These are phyloP conservation scores for Daphne laureola DNA, from an alignment of 441 rosid genomes.

Conservation along the genomic window DNA sequence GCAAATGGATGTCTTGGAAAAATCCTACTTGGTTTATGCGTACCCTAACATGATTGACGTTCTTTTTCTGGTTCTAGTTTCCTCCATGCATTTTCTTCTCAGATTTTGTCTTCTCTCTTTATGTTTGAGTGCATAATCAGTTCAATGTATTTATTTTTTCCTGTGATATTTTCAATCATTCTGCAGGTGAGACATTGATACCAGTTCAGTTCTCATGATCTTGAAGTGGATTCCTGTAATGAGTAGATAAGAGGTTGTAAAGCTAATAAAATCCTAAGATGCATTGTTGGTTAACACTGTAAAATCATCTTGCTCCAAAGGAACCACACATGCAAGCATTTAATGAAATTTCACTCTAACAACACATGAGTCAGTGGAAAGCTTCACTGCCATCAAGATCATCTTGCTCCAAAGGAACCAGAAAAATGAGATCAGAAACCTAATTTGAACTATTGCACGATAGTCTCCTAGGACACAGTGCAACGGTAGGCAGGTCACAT, in stretches of 20 bases:
- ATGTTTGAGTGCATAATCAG: too few relatives aligned
- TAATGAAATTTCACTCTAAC: neutral
- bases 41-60: too few relatives aligned
- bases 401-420: slow-evolving; percentile 41
- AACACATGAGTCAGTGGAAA: slow-evolving; percentile 19
- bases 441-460: neutral
- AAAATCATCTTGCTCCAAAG: neutral
- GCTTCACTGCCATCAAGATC: slow-evolving; percentile 93
- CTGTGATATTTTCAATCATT: too few relatives aligned
- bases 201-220: slow-evolving; percentile 58
- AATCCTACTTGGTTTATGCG: too few relatives aligned
- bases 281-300: neutral
- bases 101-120: too few relatives aligned
- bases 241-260: slow-evolving; percentile 10
- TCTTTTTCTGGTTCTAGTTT: too few relatives aligned
- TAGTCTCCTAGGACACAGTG: too few relatives aligned
- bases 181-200: slow-evolving; percentile 2
- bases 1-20: too few relatives aligned
- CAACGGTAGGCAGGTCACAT: too few relatives aligned
- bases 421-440: slow-evolving; percentile 4
- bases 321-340: neutral
- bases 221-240: slow-evolving; percentile 77
- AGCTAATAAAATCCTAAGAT: neutral
- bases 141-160: too few relatives aligned
- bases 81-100: too few relatives aligned